Evolutionary conservation across 2,329 filamentous ascomycete species (phyloP).

Genomic region (Aspergillus hiratsukae): DNA sequence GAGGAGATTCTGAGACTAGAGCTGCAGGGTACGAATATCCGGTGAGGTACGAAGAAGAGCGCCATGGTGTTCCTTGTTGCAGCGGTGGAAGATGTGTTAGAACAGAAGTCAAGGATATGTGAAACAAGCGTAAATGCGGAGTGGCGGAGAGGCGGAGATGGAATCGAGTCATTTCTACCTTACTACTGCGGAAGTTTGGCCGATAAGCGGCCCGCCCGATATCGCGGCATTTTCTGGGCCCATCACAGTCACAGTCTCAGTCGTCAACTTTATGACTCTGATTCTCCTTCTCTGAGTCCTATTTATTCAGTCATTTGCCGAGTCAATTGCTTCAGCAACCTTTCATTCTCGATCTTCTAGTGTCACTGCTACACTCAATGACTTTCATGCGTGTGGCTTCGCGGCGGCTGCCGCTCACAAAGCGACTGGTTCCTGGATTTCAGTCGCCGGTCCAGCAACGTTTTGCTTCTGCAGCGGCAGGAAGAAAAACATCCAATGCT

Average conservation of each 20-base stretch:
- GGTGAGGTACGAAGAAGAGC: slow-evolving; percentile 21
- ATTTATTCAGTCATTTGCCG: not conserved
- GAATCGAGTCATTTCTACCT: slow-evolving; percentile 4
- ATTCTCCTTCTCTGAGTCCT: slow-evolving; percentile 1
- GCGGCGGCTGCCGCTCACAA: slow-evolving; percentile 31
- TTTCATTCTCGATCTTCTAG: not conserved
- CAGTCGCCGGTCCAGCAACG: slow-evolving; percentile 31
- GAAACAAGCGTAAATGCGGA: slow-evolving; percentile 6
- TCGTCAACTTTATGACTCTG: not conserved
- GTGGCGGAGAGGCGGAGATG: slow-evolving; percentile 10
- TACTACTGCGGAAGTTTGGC: not conserved
- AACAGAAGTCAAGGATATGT: not conserved
- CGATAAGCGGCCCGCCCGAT: slow-evolving; percentile 19
- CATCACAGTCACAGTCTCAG: not conserved
- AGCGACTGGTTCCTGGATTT: slow-evolving; percentile 25
- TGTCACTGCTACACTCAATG: slow-evolving; percentile 16
- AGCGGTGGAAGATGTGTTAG: not conserved
- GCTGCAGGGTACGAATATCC: slow-evolving; percentile 42
- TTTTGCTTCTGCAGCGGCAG: slow-evolving; percentile 23
- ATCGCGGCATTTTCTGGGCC: slow-evolving; percentile 22
- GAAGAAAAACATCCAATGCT: slow-evolving; percentile 21
- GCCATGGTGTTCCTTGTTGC: slow-evolving; percentile 12
- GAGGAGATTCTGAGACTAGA: slow-evolving; percentile 18
- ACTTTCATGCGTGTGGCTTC: slow-evolving; percentile 31
- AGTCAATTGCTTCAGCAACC: not conserved